phyloP scores from a whole-genome alignment of 208 protist species.

The Endotrypanum monterogeii region DNA sequence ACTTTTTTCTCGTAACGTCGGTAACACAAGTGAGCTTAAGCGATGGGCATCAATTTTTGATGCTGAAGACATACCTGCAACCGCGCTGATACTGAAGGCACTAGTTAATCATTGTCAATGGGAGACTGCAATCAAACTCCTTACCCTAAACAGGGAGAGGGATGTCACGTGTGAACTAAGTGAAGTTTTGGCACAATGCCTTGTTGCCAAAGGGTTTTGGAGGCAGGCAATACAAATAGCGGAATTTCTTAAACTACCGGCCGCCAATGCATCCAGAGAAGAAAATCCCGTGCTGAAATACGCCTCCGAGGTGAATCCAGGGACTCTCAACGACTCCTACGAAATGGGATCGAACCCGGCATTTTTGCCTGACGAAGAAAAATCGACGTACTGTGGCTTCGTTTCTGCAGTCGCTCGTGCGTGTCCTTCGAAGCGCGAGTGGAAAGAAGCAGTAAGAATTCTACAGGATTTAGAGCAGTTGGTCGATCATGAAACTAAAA shows the following conservation, averaged over 20 bases:
- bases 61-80: conserved; percentile 55
- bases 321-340: conserved; percentile 3
- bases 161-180: conserved; percentile 17
- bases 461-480: conserved; percentile 12
- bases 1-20: conserved; percentile 50
- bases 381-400: conserved; percentile 27
- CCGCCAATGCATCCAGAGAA: neutral
- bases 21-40: conserved; percentile 37
- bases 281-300: neutral
- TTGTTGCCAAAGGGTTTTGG: conserved; percentile 41
- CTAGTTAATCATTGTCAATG: conserved; percentile 64
- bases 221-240: conserved; percentile 20
- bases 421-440: conserved; percentile 17
- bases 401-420: conserved; percentile 26
- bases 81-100: conserved; percentile 62
- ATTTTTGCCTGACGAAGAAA: conserved; percentile 30
- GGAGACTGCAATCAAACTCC: conserved; percentile 50
- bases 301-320: neutral
- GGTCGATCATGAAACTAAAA: conserved; percentile 11
- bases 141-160: conserved; percentile 42
- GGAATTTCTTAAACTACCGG: neutral
- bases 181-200: conserved; percentile 39
- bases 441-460: conserved; percentile 15
- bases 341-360: conserved; percentile 32
- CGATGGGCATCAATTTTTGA: conserved; percentile 62